Evolutionary conservation across 768 basidiomycete species (phyloP).

Genomic region (Paxillus ammoniavirescens): DNA sequence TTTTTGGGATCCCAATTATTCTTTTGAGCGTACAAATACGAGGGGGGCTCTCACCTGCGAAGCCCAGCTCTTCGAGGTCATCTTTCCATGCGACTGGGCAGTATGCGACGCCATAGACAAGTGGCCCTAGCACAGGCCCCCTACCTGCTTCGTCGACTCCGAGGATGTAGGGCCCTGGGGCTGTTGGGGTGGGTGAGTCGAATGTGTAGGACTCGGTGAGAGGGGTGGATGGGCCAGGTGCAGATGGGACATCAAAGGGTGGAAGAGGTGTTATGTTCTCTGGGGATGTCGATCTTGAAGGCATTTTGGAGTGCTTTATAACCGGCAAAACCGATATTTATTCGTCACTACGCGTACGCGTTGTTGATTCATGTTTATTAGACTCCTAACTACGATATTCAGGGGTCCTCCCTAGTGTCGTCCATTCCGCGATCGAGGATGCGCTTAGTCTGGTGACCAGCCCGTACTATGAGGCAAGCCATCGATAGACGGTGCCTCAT

Average conservation of each 20-base stretch:
- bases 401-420: no score
- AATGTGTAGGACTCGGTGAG: constrained; percentile 74
- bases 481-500: no score
- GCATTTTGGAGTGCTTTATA: background rate
- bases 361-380: background rate
- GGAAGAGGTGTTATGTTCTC: constrained; percentile 3
- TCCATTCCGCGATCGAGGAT: no score
- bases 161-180: constrained; percentile 81
- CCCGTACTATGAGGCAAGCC: no score
- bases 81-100: constrained; percentile 80
- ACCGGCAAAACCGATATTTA: background rate
- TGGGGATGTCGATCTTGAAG: background rate
- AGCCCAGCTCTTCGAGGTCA: constrained; percentile 75
- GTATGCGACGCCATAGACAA: constrained; percentile 95
- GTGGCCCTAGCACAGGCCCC: constrained; percentile 92
- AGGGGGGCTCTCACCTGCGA: constrained; percentile 64
- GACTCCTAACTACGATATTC: no score
- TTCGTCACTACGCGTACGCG: background rate
- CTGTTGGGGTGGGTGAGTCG: constrained; percentile 70
- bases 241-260: constrained; percentile 47
- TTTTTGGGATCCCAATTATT: constrained; percentile 30
- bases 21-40: background rate
- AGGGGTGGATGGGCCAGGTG: constrained; percentile 54
- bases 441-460: no score
- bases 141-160: constrained; percentile 99